Evolutionary conservation across 352 stramenopile species (phyloP).

Genomic region (Phytophthora ramorum): DNA sequence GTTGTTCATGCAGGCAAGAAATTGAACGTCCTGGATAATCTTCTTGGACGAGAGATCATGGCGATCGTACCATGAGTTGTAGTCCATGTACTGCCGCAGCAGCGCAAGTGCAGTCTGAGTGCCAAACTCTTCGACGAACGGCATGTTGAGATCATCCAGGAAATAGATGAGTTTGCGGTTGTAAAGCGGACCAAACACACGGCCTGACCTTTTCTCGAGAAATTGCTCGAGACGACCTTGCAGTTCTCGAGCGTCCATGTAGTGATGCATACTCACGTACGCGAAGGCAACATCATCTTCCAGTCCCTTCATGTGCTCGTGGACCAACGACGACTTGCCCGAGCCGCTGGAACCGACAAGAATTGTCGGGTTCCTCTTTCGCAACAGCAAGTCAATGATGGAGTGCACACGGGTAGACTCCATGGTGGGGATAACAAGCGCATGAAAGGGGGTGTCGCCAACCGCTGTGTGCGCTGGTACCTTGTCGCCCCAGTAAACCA

Average conservation of each 20-base stretch:
- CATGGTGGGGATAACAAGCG: conserved; percentile 79
- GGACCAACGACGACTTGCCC: conserved; percentile 84
- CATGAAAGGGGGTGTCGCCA: conserved; percentile 61
- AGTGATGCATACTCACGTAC: conserved; percentile 87
- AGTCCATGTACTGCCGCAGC: conserved; percentile 93
- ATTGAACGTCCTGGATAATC: conserved; percentile 89
- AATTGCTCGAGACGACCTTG: conserved; percentile 82
- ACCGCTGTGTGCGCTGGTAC: conserved; percentile 39
- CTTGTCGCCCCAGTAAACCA: conserved; percentile 82
- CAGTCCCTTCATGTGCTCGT: conserved; percentile 73
- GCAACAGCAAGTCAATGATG: conserved; percentile 66
- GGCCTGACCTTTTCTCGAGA: conserved; percentile 89
- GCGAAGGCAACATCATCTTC: conserved; percentile 67
- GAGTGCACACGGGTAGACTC: conserved; percentile 77
- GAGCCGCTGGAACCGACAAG: conserved; percentile 85
- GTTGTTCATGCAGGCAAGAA: conserved; percentile 92
- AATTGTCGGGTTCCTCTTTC: conserved; percentile 58
- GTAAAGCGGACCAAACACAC: conserved; percentile 83
- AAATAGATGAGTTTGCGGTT: conserved; percentile 90
- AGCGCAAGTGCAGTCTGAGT: conserved; percentile 92
- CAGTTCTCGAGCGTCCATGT: conserved; percentile 83
- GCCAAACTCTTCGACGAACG: conserved; percentile 85
- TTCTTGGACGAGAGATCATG: conserved; percentile 89
- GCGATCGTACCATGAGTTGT: conserved; percentile 92
- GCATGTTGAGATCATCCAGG: conserved; percentile 93